phyloP scores from a whole-genome alignment of 2,329 filamentous ascomycete genomes.

The Monosporascus ibericus region DNA sequence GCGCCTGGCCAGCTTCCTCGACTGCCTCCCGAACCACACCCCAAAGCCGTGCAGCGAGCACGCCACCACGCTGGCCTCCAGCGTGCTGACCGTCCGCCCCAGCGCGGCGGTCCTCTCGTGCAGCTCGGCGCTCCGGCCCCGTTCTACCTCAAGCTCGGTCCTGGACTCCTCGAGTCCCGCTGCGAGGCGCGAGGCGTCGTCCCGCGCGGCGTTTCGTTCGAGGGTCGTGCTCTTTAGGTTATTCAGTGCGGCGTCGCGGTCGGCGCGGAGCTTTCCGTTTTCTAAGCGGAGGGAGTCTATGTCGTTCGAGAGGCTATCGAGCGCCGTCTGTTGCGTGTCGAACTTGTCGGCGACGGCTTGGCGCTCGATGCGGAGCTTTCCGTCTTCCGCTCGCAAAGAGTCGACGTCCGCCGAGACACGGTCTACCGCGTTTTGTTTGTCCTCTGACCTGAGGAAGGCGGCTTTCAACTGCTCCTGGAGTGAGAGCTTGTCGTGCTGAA shows the following conservation, averaged over 20 bases:
- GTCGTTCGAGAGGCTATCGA: neutral
- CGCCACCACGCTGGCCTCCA: neutral
- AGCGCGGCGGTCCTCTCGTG: neutral
- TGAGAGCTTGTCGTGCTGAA: neutral
- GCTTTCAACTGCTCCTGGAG: neutral
- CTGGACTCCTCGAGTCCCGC: neutral
- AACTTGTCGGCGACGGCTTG: neutral
- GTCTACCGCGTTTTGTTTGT: neutral
- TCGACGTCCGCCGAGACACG: neutral
- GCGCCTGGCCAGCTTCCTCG: neutral
- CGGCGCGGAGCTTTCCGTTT: neutral
- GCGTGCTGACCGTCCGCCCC: neutral
- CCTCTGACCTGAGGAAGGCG: neutral
- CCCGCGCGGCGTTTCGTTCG: neutral
- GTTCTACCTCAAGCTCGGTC: neutral
- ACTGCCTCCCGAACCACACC: neutral
- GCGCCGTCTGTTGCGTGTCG: neutral
- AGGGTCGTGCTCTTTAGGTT: neutral
- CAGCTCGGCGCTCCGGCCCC: neutral
- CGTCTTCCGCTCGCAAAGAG: neutral
- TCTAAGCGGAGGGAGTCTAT: neutral
- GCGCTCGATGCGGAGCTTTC: neutral
- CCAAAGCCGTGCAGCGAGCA: neutral
- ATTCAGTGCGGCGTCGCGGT: neutral
- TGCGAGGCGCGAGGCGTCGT: neutral